Conservation (phyloP, 75 land plant genomes). For the Pinus taeda region DNA sequence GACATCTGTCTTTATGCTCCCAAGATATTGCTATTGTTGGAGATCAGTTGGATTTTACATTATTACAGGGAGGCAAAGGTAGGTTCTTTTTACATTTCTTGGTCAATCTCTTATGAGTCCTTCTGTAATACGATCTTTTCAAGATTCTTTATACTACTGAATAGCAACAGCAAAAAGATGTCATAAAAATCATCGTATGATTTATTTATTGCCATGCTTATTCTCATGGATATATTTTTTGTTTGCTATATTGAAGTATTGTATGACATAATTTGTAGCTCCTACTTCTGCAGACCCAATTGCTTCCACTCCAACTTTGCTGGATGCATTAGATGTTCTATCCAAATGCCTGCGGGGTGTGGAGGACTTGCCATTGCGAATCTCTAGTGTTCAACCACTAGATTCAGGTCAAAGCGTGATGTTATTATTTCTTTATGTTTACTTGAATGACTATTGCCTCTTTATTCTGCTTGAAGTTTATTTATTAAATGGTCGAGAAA, state of each 20-base stretch:
- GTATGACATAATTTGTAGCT: neutral
- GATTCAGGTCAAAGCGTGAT: conserved; percentile 56
- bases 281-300: conserved; percentile 51
- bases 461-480: neutral
- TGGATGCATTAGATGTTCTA: conserved; percentile 59
- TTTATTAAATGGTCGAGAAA: neutral
- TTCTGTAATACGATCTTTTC: too few species aligned
- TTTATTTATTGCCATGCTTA: neutral
- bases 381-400: conserved; percentile 85
- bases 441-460: neutral
- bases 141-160: too few species aligned
- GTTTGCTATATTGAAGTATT: neutral
- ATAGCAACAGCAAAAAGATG: too few species aligned
- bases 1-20: conserved; percentile 57
- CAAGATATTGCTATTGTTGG: conserved; percentile 34
- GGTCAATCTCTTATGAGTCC: too few species aligned
- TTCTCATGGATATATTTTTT: neutral
- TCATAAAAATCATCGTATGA: too few species aligned
- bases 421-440: conserved; percentile 1
- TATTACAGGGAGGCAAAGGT: conserved; percentile 56
- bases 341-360: conserved; percentile 61
- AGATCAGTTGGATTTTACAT: conserved; percentile 84
- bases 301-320: conserved; percentile 38
- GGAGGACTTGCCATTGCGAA: conserved; percentile 69
- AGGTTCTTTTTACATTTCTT: conserved; percentile 8